Percentiles rank a stretch among this genome's conserved stretches.
phyloP scores from a whole-genome alignment of 306 rosid genomes.

The Parietaria judaica region DNA sequence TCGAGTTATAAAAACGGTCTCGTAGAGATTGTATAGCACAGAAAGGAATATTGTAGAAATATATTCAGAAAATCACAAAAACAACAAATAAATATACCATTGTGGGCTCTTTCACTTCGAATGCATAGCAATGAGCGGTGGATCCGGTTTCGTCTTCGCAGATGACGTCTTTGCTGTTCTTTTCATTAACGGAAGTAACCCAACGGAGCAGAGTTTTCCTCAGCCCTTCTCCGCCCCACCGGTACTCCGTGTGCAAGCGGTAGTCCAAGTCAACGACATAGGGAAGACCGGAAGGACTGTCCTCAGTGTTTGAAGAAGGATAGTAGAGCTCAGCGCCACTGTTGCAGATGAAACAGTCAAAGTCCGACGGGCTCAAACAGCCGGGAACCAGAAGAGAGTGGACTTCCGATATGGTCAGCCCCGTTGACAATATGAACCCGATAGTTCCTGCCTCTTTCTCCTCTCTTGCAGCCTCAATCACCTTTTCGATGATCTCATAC shows the following conservation, averaged over 20 bases:
- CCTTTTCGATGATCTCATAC: slow-evolving; percentile 22
- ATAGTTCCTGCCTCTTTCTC: slow-evolving; percentile 29
- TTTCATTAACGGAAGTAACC: slow-evolving; percentile 35
- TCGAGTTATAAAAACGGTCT: background rate
- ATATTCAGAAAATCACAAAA: no score
- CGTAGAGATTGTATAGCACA: background rate
- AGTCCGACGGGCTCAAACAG: slow-evolving; percentile 31
- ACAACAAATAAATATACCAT: slow-evolving; percentile 18
- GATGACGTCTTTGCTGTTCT: slow-evolving; percentile 19
- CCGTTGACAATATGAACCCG: slow-evolving; percentile 39
- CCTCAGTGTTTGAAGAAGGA: slow-evolving; percentile 35
- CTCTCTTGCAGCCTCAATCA: slow-evolving; percentile 28
- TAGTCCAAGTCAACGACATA: slow-evolving; percentile 40
- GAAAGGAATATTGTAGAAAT: background rate
- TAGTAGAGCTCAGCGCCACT: slow-evolving; percentile 50
- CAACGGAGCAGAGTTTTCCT: slow-evolving; percentile 50
- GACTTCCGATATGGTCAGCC: slow-evolving; percentile 29
- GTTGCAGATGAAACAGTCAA: slow-evolving; percentile 44
- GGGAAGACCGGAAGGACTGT: slow-evolving; percentile 45
- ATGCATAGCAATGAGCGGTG: slow-evolving; percentile 39
- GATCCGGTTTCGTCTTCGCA: slow-evolving; percentile 30
- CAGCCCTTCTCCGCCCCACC: slow-evolving; percentile 53
- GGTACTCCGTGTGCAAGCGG: slow-evolving; percentile 40
- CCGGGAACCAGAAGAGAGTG: slow-evolving; percentile 32
- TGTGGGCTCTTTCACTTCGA: slow-evolving; percentile 28